Conservation (phyloP, 257 asterid species). For the Capsicum pubescens region DNA sequence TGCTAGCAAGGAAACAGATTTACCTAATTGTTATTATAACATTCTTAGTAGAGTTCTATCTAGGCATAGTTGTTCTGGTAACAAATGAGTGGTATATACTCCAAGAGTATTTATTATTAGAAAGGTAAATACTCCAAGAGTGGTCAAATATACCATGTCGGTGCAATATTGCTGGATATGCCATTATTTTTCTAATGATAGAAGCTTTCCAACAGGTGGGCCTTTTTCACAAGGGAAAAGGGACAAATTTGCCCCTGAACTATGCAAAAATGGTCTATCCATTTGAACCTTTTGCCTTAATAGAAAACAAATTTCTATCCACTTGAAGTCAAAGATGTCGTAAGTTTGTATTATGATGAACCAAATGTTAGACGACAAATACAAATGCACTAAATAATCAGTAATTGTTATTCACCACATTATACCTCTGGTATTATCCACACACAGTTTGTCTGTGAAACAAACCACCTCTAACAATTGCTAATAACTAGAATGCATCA, state of each 20-base stretch:
- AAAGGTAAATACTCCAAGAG: not conserved
- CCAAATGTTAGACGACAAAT: not conserved
- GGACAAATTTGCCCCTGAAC: not conserved
- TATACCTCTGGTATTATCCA: not conserved
- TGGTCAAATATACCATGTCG: not conserved
- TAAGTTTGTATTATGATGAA: not conserved
- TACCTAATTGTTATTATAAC: not conserved
- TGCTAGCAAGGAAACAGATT: not conserved
- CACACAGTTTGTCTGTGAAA: not conserved
- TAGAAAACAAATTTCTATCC: conserved; percentile 12
- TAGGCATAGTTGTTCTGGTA: not conserved
- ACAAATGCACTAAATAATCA: conserved; percentile 8
- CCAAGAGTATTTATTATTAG: not conserved
- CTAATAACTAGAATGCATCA: not conserved
- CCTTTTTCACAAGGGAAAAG: not conserved
- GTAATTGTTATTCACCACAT: not conserved
- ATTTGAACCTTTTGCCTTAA: not conserved
- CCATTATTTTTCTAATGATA: not conserved
- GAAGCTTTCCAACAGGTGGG: not conserved
- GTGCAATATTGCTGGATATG: not conserved
- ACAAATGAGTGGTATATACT: conserved; percentile 16
- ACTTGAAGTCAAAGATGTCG: not conserved
- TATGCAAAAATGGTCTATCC: not conserved
- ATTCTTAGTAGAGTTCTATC: not conserved
- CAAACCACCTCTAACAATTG: not conserved